Base-by-base conservation (phyloP, 139 green algal species). In the Astrephomene gubernaculifera region DNA sequence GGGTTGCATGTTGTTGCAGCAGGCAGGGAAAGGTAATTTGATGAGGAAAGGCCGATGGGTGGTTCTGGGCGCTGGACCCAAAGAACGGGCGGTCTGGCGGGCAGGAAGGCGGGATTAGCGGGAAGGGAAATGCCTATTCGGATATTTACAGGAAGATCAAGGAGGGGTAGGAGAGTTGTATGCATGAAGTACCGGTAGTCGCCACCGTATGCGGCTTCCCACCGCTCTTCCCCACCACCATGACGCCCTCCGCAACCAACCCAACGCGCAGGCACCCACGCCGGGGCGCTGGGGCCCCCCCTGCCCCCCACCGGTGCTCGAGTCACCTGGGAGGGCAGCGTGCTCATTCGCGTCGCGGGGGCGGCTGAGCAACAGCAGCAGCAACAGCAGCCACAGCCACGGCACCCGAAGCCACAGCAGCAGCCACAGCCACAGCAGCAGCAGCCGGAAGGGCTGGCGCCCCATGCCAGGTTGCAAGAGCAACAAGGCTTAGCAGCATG, bases 271-370 rank as follows among this genome's bases (percentile, higher is more conserved):
- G 79, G 79, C 35, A 85, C 64, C 0, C 79, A 85, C 45, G 44
- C 31, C 14, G 64, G 79, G 1, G 12, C 79, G 8, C 79, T 85
- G 64, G 64, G 64, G 1, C 79, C 79, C 0, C 53, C 45, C 10
- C 79, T 85, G 45, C 44, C 44, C 0, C 31, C 64, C 44, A 57
- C 79, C 8, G 79, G 79, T 6, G 35, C 39, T 3, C 2, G 1
- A 1, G 79, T 19, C 25, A 44, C 44, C 44, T 85, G 63, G 64
- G 63, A 65, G 43, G 79, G 79, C 44, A 85, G 79, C 79, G 8
- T 85, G 2, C 24, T 85, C 38, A 39, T 84, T n/a, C 78, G 78
- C n/a, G 74, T 52, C 67, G 12, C 33, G 36, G 7, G 36, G 9
- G 36, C 19, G 67, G 4, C 1, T 12, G 22, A 41, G 14, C 54